Evolutionary conservation across 140 eudicot species (phyloP).

Genomic region (Cichorium intybus): DNA sequence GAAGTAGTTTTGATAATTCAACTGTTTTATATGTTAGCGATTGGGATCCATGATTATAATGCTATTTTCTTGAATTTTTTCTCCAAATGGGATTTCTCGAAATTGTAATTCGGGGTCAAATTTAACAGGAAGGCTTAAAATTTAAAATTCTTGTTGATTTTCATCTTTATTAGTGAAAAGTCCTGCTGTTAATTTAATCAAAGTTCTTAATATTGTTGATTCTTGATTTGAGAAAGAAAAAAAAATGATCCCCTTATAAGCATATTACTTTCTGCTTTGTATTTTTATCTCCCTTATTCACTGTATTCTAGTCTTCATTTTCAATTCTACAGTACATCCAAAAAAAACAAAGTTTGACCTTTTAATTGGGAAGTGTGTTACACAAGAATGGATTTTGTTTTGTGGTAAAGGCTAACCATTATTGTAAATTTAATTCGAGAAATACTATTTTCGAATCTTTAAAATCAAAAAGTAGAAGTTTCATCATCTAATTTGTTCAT

Average conservation of each 20-base stretch:
- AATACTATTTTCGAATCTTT: too few relatives aligned
- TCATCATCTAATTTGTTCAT: neutral
- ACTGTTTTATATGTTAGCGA: neutral
- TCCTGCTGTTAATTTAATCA: conserved; percentile 4
- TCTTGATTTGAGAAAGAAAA: neutral
- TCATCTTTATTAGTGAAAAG: neutral
- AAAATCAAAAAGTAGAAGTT: too few relatives aligned
- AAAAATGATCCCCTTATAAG: conserved; percentile 1
- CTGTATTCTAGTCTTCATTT: neutral
- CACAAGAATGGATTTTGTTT: too few relatives aligned
- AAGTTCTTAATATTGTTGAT: conserved; percentile 19
- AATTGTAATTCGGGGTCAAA: conserved; percentile 11
- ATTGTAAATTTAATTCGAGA: too few relatives aligned
- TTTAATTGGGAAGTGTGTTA: too few relatives aligned
- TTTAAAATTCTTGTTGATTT: conserved; percentile 5
- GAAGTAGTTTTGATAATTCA: neutral
- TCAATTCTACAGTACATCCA: neutral
- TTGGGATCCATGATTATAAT: conserved; percentile 7
- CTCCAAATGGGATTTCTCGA: conserved; percentile 20
- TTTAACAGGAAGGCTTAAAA: conserved; percentile 6
- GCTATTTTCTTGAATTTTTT: conserved; percentile 14
- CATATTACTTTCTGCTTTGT: neutral
- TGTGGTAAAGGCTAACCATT: too few relatives aligned
- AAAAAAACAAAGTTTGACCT: neutral
- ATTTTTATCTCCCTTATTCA: neutral